Evolutionary conservation across 2,329 filamentous ascomycete genomes (phyloP).

Genomic region (Pseudogymnoascus sp.): DNA sequence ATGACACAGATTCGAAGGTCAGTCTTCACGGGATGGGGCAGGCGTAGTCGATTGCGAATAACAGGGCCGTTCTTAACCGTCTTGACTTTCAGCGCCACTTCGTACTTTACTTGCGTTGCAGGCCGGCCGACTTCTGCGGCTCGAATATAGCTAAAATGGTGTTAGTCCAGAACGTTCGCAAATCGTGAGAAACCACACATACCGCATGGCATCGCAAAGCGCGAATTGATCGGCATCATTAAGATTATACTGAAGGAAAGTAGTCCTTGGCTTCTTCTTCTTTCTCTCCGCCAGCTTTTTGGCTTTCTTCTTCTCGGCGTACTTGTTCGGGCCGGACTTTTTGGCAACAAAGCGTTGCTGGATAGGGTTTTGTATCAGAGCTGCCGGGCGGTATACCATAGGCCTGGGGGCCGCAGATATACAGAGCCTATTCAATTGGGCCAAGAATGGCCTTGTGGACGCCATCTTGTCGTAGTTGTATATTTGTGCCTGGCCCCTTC

Average conservation of each 20-base stretch:
- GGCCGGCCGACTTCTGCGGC: conserved; percentile 83
- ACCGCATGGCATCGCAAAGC: conserved; percentile 90
- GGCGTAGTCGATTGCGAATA: conserved; percentile 76
- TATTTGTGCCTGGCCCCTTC: not conserved
- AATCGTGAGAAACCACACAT: conserved; percentile 24
- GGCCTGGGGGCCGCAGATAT: conserved; percentile 15
- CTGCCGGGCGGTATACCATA: conserved; percentile 12
- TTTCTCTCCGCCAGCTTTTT: conserved; percentile 21
- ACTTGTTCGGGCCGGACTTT: conserved; percentile 15
- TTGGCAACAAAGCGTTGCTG: conserved; percentile 16
- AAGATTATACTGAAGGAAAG: conserved; percentile 30
- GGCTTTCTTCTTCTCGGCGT: conserved; percentile 20
- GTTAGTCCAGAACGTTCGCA: conserved; percentile 21
- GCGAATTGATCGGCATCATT: conserved; percentile 56
- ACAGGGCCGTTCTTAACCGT: conserved; percentile 80
- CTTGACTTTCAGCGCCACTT: conserved; percentile 73
- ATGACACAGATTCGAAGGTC: conserved; percentile 87
- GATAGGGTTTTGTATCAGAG: conserved; percentile 18
- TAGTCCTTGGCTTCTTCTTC: conserved; percentile 27
- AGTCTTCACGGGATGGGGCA: conserved; percentile 84
- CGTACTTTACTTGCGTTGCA: conserved; percentile 73
- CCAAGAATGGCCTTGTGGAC: conserved; percentile 24
- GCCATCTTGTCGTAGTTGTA: conserved; percentile 22
- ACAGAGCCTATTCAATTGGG: conserved; percentile 29
- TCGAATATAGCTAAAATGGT: conserved; percentile 64